phyloP scores from a whole-genome alignment of 768 basidiomycete genomes.

The Dioszegia hungarica region DNA sequence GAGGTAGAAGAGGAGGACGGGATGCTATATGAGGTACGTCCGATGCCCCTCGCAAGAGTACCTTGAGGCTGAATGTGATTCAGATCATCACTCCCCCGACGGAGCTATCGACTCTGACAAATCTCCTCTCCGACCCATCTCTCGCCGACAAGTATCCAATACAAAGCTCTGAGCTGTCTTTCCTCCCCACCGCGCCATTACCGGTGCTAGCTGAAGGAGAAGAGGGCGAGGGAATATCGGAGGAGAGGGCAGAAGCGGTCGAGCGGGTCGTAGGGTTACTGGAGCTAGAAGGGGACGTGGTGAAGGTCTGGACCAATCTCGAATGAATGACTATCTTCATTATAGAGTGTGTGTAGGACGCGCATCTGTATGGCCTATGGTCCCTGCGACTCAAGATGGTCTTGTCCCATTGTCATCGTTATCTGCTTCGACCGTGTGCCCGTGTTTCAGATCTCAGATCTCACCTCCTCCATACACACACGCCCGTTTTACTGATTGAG shows the following conservation, averaged over 20 bases:
- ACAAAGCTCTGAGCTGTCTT: constrained; percentile 34
- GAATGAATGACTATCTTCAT: constrained; percentile 1
- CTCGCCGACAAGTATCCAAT: constrained; percentile 15
- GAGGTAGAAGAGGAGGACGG: constrained; percentile 24
- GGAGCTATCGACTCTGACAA: constrained; percentile 10
- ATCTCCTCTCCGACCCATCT: neutral
- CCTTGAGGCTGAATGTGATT: neutral
- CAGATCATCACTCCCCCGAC: constrained; percentile 29
- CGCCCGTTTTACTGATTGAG: too few species aligned
- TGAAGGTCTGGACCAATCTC: constrained; percentile 46
- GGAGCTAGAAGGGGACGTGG: constrained; percentile 42
- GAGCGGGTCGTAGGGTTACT: constrained; percentile 31
- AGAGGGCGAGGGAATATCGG: constrained; percentile 26
- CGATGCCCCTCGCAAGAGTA: neutral
- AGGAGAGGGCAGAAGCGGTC: constrained; percentile 33
- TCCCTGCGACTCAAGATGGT: too few species aligned
- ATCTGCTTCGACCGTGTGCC: too few species aligned
- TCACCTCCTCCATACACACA: too few species aligned
- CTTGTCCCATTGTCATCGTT: too few species aligned
- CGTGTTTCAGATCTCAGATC: too few species aligned
- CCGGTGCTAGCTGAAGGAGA: constrained; percentile 22
- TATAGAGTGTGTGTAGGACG: too few species aligned
- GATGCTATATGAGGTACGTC: constrained; percentile 26
- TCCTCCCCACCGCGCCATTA: constrained; percentile 18
- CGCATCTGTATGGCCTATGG: too few species aligned